These are phyloP conservation scores for Paspalum notatum DNA, from an alignment of 176 grass and related monocot species.

Conservation along the genomic window DNA sequence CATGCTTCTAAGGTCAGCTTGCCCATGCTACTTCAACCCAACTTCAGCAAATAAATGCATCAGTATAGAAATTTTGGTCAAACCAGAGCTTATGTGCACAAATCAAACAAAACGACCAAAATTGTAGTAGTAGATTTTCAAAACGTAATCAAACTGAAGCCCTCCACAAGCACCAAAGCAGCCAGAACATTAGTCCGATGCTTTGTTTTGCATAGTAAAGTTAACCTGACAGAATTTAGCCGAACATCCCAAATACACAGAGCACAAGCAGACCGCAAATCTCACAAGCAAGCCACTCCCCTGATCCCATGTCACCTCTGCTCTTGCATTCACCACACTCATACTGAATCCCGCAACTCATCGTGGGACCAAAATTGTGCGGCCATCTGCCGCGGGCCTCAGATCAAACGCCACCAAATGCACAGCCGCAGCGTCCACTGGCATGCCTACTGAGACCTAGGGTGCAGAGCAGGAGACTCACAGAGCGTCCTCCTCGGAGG, in stretches of 20 bases:
- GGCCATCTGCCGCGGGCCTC: constrained; percentile 30
- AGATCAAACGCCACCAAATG: constrained; percentile 27
- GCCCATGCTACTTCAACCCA: not conserved
- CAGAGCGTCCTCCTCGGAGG: constrained; percentile 74
- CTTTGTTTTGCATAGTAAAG: not conserved
- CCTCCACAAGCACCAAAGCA: constrained; percentile 13
- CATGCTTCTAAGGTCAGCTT: not conserved
- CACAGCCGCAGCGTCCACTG: not conserved
- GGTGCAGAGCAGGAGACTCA: constrained; percentile 39
- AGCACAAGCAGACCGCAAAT: not conserved
- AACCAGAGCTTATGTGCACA: not conserved
- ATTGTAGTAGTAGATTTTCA: not conserved
- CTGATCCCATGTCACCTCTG: not conserved
- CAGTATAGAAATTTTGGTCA: not conserved
- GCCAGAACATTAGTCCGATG: not conserved
- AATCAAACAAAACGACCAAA: not conserved
- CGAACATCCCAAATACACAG: constrained; percentile 5
- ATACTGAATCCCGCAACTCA: not conserved
- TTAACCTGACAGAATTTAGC: not conserved
- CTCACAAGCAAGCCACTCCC: not conserved
- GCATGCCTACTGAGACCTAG: not conserved
- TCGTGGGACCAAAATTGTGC: not conserved
- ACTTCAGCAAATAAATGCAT: not conserved
- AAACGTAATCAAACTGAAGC: constrained; percentile 2
- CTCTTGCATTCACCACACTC: constrained; percentile 6